Conservation (phyloP, 768 basidiomycete species). For the Pulveroboletus sp. region DNA sequence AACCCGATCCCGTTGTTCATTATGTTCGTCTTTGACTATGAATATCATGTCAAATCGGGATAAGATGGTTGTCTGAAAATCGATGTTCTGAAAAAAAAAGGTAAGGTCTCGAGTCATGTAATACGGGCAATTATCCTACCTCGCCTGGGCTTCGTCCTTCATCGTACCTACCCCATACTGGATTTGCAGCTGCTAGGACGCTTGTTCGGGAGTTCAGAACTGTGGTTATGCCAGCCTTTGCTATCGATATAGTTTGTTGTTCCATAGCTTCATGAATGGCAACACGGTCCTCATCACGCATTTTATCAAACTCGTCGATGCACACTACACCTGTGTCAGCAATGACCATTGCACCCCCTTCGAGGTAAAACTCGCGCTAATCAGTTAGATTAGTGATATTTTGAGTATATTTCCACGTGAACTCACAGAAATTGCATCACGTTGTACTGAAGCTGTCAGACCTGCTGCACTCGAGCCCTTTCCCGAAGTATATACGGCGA, state of each 20-base stretch:
- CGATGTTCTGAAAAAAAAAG: slow-evolving; percentile 63
- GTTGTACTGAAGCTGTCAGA: slow-evolving; percentile 95
- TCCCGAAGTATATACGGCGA: slow-evolving; percentile 97
- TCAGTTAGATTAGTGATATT: slow-evolving; percentile 5
- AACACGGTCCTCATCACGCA: slow-evolving; percentile 98
- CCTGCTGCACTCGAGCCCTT: slow-evolving; percentile 99
- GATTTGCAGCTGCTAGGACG: slow-evolving; percentile 96
- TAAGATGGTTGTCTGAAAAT: slow-evolving; percentile 96
- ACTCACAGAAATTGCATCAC: slow-evolving; percentile 85
- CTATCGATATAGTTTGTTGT: slow-evolving; percentile 98
- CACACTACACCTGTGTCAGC: slow-evolving; percentile 98
- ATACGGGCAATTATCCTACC: slow-evolving; percentile 37
- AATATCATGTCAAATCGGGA: slow-evolving; percentile 99
- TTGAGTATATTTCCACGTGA: neutral
- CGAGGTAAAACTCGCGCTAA: slow-evolving; percentile 96
- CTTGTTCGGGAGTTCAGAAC: slow-evolving; percentile 95
- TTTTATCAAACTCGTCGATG: slow-evolving; percentile 99
- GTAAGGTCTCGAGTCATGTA: neutral
- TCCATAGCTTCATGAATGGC: slow-evolving; percentile 99
- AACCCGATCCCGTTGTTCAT: slow-evolving; percentile 88
- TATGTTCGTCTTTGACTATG: slow-evolving; percentile 97
- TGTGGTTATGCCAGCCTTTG: slow-evolving; percentile 98
- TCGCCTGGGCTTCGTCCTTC: slow-evolving; percentile 96
- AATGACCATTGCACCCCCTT: slow-evolving; percentile 99
- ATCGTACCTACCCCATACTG: slow-evolving; percentile 96